Conservation (phyloP, 2,329 filamentous ascomycete genomes). For the Corynespora cassiicola region DNA sequence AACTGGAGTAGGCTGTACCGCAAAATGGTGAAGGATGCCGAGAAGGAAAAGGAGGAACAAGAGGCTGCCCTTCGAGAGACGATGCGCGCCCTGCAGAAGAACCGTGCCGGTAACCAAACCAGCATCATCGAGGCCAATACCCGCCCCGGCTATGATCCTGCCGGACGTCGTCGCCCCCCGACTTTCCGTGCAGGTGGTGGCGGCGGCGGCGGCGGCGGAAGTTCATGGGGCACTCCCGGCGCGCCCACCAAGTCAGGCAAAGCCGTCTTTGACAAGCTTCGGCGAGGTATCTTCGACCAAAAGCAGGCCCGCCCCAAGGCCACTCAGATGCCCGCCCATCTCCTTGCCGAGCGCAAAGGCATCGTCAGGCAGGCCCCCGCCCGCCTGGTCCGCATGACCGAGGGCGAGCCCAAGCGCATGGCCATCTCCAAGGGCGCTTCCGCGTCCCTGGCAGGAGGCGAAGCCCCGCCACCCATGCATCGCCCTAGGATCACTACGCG, state of each 20-base stretch:
- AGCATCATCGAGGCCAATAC: constrained; percentile 35
- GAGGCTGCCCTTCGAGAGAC: constrained; percentile 38
- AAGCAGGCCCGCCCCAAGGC: constrained; percentile 39
- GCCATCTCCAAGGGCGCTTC: constrained; percentile 33
- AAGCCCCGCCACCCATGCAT: constrained; percentile 12
- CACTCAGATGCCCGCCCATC: constrained; percentile 32
- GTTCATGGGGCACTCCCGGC: constrained; percentile 27
- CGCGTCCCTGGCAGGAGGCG: constrained; percentile 23
- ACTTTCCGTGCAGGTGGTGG: constrained; percentile 10
- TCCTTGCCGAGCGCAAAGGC: constrained; percentile 29
- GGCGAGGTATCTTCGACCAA: constrained; percentile 39
- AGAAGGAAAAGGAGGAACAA: constrained; percentile 41
- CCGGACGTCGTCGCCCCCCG: constrained; percentile 16
- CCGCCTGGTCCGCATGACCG: constrained; percentile 37
- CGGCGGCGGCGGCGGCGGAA: constrained; percentile 15
- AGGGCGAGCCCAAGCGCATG: constrained; percentile 31
- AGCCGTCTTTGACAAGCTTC: constrained; percentile 41
- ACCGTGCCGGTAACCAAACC: constrained; percentile 37
- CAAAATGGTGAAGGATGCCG: constrained; percentile 50
- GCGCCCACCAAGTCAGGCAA: constrained; percentile 43
- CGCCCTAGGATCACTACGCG: constrained; percentile 30
- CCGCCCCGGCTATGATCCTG: constrained; percentile 23
- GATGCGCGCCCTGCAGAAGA: constrained; percentile 39
- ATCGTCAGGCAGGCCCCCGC: constrained; percentile 35
- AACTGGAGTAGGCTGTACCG: constrained; percentile 82